Base-by-base conservation (phyloP, 2,329 filamentous ascomycete genomes). In the Talaromyces islandicus region DNA sequence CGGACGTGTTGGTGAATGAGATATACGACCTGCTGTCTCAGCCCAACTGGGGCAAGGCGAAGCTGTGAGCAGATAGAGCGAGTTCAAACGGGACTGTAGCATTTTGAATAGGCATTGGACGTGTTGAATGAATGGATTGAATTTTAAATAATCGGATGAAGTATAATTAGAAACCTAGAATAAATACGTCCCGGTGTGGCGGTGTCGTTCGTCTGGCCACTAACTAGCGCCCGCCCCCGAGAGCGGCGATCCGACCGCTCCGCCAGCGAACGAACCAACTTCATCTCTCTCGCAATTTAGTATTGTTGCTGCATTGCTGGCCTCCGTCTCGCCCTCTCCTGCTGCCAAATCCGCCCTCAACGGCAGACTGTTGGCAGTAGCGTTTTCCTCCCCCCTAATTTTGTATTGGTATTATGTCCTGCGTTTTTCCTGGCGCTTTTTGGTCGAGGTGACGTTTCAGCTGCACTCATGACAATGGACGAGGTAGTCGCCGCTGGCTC, bases 21-120 rank as follows among this genome's bases (percentile, higher is more conserved):
- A 77, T 82, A n/a, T 80, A 77, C 69, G 73, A 65, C 29, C 73
- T 80, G 73, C 64, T 86, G 65, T 74, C 67, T 30, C 67, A 77
- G 63, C 71, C 74, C 27, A 79, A 77, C 56, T 85, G 83, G 83
- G 81, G 81, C 29, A 71, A 70, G 62, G 60, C 70, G 30, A 72
- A 70, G 60, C 32, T 67, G 58, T 71, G 64, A 54, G 19, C 53
- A 14, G n/a, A 21, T 29, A 12, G 14, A 38, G 35, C 14, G 17
- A 2, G 4, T 14, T 6, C 14, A 6, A 38, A 10, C 29, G 29
- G 10, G n/a, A n/a, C 9, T 30, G 9, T 35, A 17, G 48, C 48
- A 19, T 51, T 27, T 24, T 21, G 14, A 46, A 21, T 46, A 21
- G 41, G 14, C 19, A 46, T 46, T 24, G 43, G n/a, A 24, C n/a